These are phyloP conservation scores for Monilinia laxa DNA, from an alignment of 2,329 filamentous ascomycete genomes.

Conservation along the genomic window DNA sequence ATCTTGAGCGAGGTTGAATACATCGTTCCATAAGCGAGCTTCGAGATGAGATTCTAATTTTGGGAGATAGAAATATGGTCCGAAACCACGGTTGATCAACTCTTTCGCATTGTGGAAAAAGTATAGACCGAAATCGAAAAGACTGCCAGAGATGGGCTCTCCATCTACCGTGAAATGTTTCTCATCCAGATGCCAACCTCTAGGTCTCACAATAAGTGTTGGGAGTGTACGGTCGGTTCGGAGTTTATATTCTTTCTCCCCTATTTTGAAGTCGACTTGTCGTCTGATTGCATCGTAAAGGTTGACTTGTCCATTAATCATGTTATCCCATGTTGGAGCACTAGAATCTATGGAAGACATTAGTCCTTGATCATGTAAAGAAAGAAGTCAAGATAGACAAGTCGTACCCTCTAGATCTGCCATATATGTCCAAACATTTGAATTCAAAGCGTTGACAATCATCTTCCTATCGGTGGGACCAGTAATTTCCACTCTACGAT, in stretches of 20 bases:
- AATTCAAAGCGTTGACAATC: conserved; percentile 96
- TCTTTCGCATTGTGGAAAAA: conserved; percentile 98
- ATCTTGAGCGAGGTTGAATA: conserved; percentile 93
- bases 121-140: conserved; percentile 98
- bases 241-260: conserved; percentile 94
- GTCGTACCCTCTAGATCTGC: conserved; percentile 88
- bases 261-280: conserved; percentile 95
- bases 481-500: conserved; percentile 94
- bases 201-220: conserved; percentile 89
- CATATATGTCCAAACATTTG: conserved; percentile 98
- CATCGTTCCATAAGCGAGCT: conserved; percentile 97
- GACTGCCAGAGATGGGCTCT: conserved; percentile 84
- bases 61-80: conserved; percentile 96
- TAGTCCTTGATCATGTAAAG: conserved; percentile 15
- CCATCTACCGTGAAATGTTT: conserved; percentile 96
- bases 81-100: conserved; percentile 76
- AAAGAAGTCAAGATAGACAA: conserved; percentile 32
- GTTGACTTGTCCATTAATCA: conserved; percentile 98
- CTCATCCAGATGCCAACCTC: conserved; percentile 98
- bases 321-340: conserved; percentile 98
- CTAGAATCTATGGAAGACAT: conserved; percentile 68
- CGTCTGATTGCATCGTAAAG: conserved; percentile 92
- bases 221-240: conserved; percentile 83
- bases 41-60: conserved; percentile 99
- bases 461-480: conserved; percentile 98